Conservation (phyloP, 805 yeast genomes). For the Phaffomyces thermotolerans region DNA sequence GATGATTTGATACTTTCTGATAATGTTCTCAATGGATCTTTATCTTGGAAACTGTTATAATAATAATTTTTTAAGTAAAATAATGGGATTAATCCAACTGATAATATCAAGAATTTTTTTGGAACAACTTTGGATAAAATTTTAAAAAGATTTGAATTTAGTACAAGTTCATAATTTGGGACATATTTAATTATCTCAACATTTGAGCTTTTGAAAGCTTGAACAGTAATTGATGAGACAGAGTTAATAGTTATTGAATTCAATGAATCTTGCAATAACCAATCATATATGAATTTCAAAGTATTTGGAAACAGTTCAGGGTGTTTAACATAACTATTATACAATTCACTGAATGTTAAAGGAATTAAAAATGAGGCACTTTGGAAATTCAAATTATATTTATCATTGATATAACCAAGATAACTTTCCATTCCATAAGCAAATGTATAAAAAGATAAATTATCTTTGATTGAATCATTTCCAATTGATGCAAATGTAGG, state of each 20-base stretch:
- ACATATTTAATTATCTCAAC: not conserved
- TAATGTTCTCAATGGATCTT: too few species aligned
- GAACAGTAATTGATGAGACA: conserved; percentile 8
- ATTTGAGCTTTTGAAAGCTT: not conserved
- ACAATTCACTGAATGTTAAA: conserved; percentile 11
- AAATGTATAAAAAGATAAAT: conserved; percentile 10
- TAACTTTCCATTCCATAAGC: conserved; percentile 9
- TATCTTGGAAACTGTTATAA: not conserved
- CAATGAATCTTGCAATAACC: conserved; percentile 10
- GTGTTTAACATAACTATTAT: conserved; percentile 7
- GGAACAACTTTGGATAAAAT: conserved; percentile 8
- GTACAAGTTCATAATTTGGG: not conserved
- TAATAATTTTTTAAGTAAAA: not conserved
- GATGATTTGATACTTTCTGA: too few species aligned
- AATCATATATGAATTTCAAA: conserved; percentile 1
- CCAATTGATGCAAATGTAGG: conserved; percentile 9
- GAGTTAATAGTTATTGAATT: conserved; percentile 13
- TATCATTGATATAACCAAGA: not conserved
- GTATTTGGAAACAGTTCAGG: conserved; percentile 14
- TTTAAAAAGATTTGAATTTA: conserved; percentile 3
- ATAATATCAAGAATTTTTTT: conserved; percentile 6
- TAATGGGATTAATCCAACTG: conserved; percentile 8
- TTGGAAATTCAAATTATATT: not conserved
- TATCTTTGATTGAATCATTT: conserved; percentile 11
- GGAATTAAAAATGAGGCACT: conserved; percentile 15